Conservation (phyloP, 2,329 filamentous ascomycete genomes). For the Xylariaceae sp. region DNA sequence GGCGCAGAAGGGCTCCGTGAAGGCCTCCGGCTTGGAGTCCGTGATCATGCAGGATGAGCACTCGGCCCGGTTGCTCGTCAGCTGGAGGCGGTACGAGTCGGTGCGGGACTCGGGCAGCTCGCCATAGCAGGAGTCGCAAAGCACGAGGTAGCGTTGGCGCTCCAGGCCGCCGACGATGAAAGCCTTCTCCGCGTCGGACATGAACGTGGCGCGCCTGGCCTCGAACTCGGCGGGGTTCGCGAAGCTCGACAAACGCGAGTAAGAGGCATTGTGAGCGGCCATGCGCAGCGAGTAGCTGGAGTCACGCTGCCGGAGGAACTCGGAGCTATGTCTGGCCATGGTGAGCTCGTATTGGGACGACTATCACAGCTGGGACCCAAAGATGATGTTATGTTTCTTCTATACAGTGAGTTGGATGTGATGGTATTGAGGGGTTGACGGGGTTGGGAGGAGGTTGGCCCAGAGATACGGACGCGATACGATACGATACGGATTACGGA, state of each 20-base stretch:
- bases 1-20: slow-evolving; percentile 77
- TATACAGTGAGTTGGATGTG: too few relatives aligned
- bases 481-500: too few relatives aligned
- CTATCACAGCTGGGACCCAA: not conserved
- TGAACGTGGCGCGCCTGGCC: slow-evolving; percentile 11
- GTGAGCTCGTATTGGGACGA: slow-evolving; percentile 21
- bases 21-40: slow-evolving; percentile 51
- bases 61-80: slow-evolving; percentile 16
- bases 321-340: slow-evolving; percentile 43
- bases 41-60: slow-evolving; percentile 25
- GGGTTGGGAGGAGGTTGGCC: too few relatives aligned
- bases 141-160: slow-evolving; percentile 9
- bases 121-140: slow-evolving; percentile 28
- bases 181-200: slow-evolving; percentile 27
- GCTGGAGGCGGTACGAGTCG: slow-evolving; percentile 23
- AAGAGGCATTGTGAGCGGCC: slow-evolving; percentile 27
- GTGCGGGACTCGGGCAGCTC: slow-evolving; percentile 29
- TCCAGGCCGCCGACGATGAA: slow-evolving; percentile 26
- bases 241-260: slow-evolving; percentile 29
- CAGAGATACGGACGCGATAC: too few relatives aligned
- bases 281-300: slow-evolving; percentile 44
- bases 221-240: slow-evolving; percentile 28
- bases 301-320: slow-evolving; percentile 40
- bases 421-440: too few relatives aligned
- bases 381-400: not conserved